Percentiles rank a stretch among this genome's conserved stretches.
Conservation (phyloP, 2,329 filamentous ascomycete species). For the Penicillium oxalicum region DNA sequence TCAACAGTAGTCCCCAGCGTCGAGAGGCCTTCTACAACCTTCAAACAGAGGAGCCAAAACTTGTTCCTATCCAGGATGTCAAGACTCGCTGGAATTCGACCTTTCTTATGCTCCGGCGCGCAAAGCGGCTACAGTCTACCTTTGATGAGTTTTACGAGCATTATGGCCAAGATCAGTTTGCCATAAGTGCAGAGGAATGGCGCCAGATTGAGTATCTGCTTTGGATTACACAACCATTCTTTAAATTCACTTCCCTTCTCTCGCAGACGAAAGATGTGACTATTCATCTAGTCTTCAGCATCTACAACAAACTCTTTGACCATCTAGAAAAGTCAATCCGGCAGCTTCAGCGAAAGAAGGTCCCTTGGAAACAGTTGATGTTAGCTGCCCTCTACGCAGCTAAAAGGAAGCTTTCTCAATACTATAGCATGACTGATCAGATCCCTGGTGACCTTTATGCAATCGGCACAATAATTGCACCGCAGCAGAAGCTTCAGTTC, state of each 20-base stretch:
- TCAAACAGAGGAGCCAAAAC: too few relatives aligned
- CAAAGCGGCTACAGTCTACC: neutral
- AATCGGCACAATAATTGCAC: neutral
- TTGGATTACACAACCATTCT: neutral
- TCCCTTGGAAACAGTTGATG: neutral
- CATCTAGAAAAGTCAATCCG: neutral
- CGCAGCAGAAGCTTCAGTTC: neutral
- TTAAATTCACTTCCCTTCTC: neutral
- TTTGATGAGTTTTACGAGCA: neutral
- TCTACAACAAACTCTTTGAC: slow-evolving; percentile 1
- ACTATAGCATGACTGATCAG: neutral
- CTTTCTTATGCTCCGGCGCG: neutral
- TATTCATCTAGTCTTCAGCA: neutral
- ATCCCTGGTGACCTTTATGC: neutral
- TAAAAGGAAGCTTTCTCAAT: neutral
- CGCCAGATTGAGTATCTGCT: neutral
- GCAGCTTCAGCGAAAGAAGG: neutral
- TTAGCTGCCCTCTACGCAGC: neutral
- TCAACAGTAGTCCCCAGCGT: neutral
- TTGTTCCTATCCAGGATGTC: too few relatives aligned
- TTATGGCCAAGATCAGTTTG: neutral
- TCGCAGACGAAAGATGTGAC: neutral
- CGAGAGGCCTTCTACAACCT: too few relatives aligned
- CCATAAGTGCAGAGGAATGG: neutral
- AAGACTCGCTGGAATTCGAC: too few relatives aligned